Percentiles rank a stretch among this genome's conserved stretches.
Conservation (phyloP, 2,329 filamentous ascomycete genomes). For the Colletotrichum sp. region DNA sequence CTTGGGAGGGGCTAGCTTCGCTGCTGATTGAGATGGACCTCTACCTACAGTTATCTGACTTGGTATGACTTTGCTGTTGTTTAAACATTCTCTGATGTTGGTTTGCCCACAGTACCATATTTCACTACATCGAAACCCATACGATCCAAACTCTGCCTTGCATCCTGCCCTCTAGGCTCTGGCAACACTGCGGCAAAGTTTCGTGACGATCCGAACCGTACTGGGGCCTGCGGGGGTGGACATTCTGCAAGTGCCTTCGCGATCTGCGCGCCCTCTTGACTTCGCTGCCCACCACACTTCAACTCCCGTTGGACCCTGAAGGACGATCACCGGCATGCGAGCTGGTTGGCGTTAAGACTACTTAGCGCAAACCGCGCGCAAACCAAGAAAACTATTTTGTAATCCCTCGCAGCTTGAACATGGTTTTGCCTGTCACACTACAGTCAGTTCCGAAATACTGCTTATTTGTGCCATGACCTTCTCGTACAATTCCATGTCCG, state of each 20-base stretch:
- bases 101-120: neutral
- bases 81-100: neutral
- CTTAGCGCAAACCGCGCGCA: neutral
- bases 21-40: neutral
- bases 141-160: neutral
- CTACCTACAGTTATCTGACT: neutral
- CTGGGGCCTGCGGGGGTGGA: conserved; percentile 11
- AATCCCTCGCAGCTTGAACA: neutral
- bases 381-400: neutral
- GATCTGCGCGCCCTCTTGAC: conserved; percentile 11
- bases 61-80: neutral
- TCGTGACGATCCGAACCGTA: conserved; percentile 6
- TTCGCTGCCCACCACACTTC: neutral
- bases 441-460: neutral
- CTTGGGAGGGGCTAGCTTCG: neutral
- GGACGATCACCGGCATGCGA: conserved; percentile 8
- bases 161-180: neutral
- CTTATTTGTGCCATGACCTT: neutral
- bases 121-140: neutral
- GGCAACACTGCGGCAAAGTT: conserved; percentile 10
- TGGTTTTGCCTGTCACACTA: neutral
- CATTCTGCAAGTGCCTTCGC: conserved; percentile 11
- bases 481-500: neutral
- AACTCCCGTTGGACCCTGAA: conserved; percentile 11
- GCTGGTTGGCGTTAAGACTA: neutral